phyloP scores from a whole-genome alignment of 129 eudicot species.

The Artemisia annua region DNA sequence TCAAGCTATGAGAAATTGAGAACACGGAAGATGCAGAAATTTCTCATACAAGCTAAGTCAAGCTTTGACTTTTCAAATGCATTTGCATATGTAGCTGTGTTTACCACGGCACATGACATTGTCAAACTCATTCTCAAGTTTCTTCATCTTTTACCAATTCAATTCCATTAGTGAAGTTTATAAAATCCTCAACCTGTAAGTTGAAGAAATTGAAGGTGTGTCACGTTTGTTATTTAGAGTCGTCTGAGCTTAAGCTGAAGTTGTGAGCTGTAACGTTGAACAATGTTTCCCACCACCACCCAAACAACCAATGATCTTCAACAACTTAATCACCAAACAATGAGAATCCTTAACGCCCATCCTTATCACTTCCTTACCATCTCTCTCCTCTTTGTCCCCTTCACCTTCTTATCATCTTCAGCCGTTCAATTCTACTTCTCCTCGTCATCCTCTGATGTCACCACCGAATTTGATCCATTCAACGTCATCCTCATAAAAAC shows the following conservation, averaged over 20 bases:
- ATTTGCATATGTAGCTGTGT: not conserved
- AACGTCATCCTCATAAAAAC: not conserved
- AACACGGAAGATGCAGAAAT: no score
- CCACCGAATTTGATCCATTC: slow-evolving; percentile 30
- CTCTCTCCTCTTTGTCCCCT: no score
- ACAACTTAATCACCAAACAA: no score
- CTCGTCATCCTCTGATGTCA: not conserved
- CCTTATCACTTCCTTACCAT: no score
- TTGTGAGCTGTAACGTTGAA: not conserved
- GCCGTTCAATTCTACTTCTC: no score
- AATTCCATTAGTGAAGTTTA: not conserved
- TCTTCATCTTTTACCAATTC: slow-evolving; percentile 1
- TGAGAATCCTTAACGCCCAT: no score
- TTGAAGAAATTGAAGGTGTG: not conserved
- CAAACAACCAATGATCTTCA: slow-evolving; percentile 7
- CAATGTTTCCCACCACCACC: slow-evolving; percentile 22
- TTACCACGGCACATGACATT: not conserved
- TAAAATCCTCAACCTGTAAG: not conserved
- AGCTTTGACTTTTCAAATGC: slow-evolving; percentile 4
- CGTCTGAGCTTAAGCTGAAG: not conserved
- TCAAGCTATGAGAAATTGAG: no score
- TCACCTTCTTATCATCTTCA: no score
- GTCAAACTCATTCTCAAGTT: not conserved
- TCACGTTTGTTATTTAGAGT: not conserved
- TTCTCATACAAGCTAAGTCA: not conserved